Base-by-base conservation (phyloP, 768 basidiomycete genomes). In the Serendipita indica region DNA sequence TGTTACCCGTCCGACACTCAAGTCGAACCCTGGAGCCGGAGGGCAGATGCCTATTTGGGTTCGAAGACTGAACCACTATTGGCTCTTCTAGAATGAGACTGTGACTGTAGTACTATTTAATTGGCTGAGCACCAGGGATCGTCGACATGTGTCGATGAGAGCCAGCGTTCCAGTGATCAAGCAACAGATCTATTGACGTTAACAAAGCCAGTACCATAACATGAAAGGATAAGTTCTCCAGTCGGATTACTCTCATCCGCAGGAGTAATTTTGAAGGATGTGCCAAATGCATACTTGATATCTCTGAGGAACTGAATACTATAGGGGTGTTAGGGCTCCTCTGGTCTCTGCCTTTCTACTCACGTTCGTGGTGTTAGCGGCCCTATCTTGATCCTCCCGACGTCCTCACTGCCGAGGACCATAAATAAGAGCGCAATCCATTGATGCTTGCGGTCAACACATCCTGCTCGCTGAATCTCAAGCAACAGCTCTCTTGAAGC, bases 341-440 rank as follows among this genome's bases (percentile, higher is more conserved):
- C 16, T 25, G 59, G 39, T 22, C 20, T 41, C 39, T 57, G 33
- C 18, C 33, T 3, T 22, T n/a, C 6, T 32, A 78, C 88, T 69
- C 61, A 88, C 88, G 88, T 89, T 69, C 87, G 78, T 14, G 79
- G 71, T 10, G 88, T 90, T 16, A 90, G 82, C 64, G 86, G 83
- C 3, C 85, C 81, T 81, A 98, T 86, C 60, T 80, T 75, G 72
- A 88, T 90, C 61, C 86, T 80, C 0, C 91, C 89, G 0, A 98
- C 91, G 67, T 99, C 96, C 67, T 98, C 96, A 61, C 89, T 93
- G 6, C 96, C 96, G n/a, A 98, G 74, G 2, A 87, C 84, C 89
- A 99, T 93, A 75, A 90, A 77, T 33, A 94, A 70, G 37, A 94
- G 73, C 3, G 93, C 84, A 6, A 98, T 73, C 46, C 75, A 78